A percentile compares a stretch with the other conserved stretches of the same genome.
Evolutionary conservation across 805 yeast species (phyloP).

Genomic region (Cyberlindnera misumaiensis): DNA sequence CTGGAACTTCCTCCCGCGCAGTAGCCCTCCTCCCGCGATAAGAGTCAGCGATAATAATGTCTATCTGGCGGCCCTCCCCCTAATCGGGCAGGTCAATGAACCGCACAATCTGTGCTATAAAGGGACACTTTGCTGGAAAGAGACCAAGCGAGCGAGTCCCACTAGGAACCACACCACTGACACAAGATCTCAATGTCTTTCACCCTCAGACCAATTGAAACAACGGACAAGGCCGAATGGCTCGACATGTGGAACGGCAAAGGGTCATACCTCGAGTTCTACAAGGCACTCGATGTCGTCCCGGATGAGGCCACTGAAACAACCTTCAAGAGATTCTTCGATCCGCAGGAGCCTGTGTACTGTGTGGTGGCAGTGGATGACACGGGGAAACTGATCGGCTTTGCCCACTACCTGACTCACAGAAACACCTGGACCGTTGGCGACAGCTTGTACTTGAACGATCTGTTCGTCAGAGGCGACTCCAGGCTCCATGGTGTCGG

Average conservation of each 20-base stretch:
- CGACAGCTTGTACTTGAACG: conserved; percentile 2
- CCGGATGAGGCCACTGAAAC: neutral
- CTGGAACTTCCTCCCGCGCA: no score
- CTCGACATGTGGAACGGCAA: conserved; percentile 2
- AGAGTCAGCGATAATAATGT: no score
- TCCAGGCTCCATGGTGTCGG: conserved; percentile 2
- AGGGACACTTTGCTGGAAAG: no score
- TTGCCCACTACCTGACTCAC: conserved; percentile 2
- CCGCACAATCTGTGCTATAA: no score
- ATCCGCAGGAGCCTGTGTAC: conserved; percentile 2
- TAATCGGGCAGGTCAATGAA: no score
- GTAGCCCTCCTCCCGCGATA: no score
- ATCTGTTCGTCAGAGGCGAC: conserved; percentile 2
- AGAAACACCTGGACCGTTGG: conserved; percentile 2
- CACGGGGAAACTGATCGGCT: conserved; percentile 2
- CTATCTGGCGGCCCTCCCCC: no score
- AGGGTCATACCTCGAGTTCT: conserved; percentile 3
- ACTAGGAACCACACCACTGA: no score
- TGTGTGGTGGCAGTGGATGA: conserved; percentile 1
- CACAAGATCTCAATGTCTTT: neutral
- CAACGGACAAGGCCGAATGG: conserved; percentile 1
- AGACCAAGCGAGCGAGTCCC: no score
- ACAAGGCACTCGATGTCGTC: conserved; percentile 1
- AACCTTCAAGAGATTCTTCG: conserved; percentile 2
- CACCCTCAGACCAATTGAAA: conserved; percentile 1